A percentile compares a stretch with the other conserved stretches of the same genome.
phyloP scores from a whole-genome alignment of 768 basidiomycete species.

The Russula olivacea region DNA sequence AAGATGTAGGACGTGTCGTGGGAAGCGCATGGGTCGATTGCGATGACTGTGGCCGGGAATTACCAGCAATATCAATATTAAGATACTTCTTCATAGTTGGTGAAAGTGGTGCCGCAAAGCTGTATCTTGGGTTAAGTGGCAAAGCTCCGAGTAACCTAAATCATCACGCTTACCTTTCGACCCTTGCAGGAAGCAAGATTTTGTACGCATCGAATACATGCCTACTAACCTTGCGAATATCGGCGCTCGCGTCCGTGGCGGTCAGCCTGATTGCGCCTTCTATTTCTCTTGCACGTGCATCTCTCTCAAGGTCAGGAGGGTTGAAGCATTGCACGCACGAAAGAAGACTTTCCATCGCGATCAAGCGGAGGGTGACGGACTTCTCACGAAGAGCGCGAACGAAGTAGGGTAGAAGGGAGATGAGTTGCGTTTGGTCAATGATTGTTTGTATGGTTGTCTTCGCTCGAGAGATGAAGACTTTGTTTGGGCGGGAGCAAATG shows the following conservation, averaged over 20 bases:
- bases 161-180: constrained; percentile 49
- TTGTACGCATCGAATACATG: constrained; percentile 75
- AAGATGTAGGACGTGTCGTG: constrained; percentile 14
- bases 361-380: constrained; percentile 53
- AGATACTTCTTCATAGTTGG: constrained; percentile 51
- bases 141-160: background rate
- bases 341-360: constrained; percentile 59
- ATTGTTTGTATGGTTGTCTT: constrained; percentile 52
- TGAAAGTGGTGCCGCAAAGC: constrained; percentile 67
- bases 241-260: constrained; percentile 68
- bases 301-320: constrained; percentile 73
- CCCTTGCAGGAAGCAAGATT: constrained; percentile 57
- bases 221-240: constrained; percentile 62
- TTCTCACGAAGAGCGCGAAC: constrained; percentile 61
- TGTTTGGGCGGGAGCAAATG: constrained; percentile 70
- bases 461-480: constrained; percentile 66
- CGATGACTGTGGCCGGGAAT: constrained; percentile 21
- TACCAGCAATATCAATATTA: constrained; percentile 16
- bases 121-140: constrained; percentile 30
- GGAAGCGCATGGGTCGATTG: constrained; percentile 17
- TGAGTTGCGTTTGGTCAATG: constrained; percentile 62
- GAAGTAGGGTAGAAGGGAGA: constrained; percentile 56
- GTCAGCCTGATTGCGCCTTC: constrained; percentile 63
- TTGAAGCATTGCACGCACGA: constrained; percentile 68
- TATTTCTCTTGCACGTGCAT: constrained; percentile 54